Evolutionary conservation across 1,284 basidiomycete genomes (phyloP), one percentile per base, ranked within the genome.

Genomic region (Melampsora americana): DNA sequence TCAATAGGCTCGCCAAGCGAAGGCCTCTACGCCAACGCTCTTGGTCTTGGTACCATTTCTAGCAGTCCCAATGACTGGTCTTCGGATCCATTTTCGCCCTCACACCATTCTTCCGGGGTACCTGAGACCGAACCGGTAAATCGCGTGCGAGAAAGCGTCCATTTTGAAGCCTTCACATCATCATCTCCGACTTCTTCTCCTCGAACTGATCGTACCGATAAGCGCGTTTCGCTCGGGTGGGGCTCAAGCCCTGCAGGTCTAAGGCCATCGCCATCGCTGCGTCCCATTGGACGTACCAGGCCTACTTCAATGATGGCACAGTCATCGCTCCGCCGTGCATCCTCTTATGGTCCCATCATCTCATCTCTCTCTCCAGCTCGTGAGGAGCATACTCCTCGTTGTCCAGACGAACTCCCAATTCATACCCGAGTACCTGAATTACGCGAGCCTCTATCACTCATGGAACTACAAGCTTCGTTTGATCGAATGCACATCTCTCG

Each of bases 401-500:
- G 6, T 1, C 20, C 28, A 4, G 64, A 28, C 4, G 61, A 35
- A 6, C 18, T 28, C 18, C 7, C 5, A 26, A 32, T 11, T 7
- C 26, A 28, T 62, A 62, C 6, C 18, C 61, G 32, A 44, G 61
- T 65, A n/a, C 70, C 61, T 26, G 46, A 62, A 28, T 3, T 5
- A 62, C 26, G 44, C 26, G 20, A 60, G 7, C 72, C 72, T 11
- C 61, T 50, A n/a, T 74, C 72, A n/a, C 28, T 74, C 35, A 28
- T 23, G 1, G n/a, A 48, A 5, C 65, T 74, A 3, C 64, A 74
- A 59, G 42, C 53, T 18, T 46, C 18, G 12, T 74, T 74, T 26
- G 50, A 66, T 30, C 48, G 56, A 16, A 74, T 74, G 72, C 65
- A 74, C 56, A 59, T 67, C 14, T 53, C 46, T 26, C 64, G 72